Evolutionary conservation across 2,329 filamentous ascomycete genomes (phyloP).

Genomic region (Xylariaceae sp.): DNA sequence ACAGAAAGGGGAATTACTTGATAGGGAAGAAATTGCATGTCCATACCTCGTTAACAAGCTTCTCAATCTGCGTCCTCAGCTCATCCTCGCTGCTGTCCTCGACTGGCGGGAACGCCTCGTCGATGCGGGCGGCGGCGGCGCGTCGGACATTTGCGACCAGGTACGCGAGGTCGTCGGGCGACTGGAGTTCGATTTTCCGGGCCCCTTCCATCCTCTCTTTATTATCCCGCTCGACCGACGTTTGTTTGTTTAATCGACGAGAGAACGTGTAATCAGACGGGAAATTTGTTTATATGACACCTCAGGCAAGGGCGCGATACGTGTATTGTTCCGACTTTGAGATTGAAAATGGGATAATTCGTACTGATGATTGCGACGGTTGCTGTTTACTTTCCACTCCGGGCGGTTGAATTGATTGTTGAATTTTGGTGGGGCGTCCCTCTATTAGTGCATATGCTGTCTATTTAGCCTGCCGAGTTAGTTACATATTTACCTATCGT

Average conservation of each 20-base stretch:
- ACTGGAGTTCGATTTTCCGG: constrained; percentile 74
- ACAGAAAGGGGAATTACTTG: neutral
- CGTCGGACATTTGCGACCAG: constrained; percentile 63
- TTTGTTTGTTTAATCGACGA: neutral
- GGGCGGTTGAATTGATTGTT: neutral
- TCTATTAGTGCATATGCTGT: constrained; percentile 10
- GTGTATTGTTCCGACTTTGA: no score
- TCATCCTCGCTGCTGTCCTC: constrained; percentile 53
- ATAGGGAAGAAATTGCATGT: neutral
- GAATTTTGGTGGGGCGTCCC: constrained; percentile 19
- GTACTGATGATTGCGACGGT: neutral
- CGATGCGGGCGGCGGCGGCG: constrained; percentile 61
- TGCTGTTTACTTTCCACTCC: constrained; percentile 5
- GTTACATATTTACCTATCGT: constrained; percentile 2
- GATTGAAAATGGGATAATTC: neutral
- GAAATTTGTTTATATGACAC: no score
- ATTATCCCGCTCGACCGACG: neutral
- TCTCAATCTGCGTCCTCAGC: constrained; percentile 53
- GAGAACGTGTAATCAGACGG: no score
- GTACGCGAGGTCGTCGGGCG: constrained; percentile 65
- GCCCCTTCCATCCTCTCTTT: constrained; percentile 36
- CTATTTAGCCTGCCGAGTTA: neutral
- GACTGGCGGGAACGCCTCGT: constrained; percentile 61
- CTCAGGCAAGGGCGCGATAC: no score
- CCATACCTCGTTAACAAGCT: constrained; percentile 52